Conservation (phyloP, 768 basidiomycete species). For the Agaricus sinodeliciosus region DNA sequence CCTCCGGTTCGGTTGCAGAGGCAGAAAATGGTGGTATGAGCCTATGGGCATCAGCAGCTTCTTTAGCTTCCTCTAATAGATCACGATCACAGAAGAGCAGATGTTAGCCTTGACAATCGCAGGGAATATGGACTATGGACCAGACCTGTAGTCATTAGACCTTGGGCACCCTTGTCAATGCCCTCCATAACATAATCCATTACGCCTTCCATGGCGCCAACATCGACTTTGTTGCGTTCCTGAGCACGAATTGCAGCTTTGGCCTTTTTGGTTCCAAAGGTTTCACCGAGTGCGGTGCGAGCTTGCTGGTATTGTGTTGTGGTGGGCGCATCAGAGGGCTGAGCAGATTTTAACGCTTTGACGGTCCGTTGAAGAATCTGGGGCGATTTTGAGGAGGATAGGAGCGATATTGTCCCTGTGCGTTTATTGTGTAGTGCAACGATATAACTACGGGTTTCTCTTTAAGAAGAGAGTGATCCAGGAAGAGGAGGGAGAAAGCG, state of each 20-base stretch:
- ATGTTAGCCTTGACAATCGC: not conserved
- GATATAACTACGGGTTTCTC: conserved; percentile 53
- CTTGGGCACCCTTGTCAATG: conserved; percentile 67
- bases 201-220: conserved; percentile 80
- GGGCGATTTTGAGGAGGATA: conserved; percentile 61
- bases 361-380: conserved; percentile 68
- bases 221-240: conserved; percentile 88
- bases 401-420: conserved; percentile 63
- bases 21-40: conserved; percentile 72
- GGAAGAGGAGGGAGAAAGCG: conserved; percentile 18
- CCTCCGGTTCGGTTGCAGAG: conserved; percentile 60
- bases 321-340: conserved; percentile 41
- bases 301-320: conserved; percentile 53
- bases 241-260: conserved; percentile 77
- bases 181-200: conserved; percentile 76
- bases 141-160: conserved; percentile 65
- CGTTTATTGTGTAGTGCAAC: conserved; percentile 77
- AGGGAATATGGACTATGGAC: conserved; percentile 1
- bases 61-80: conserved; percentile 58
- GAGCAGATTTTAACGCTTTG: conserved; percentile 72
- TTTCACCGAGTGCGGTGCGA: conserved; percentile 76
- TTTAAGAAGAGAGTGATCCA: not conserved
- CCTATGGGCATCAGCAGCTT: conserved; percentile 52
- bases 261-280: conserved; percentile 94
- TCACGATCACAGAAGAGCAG: not conserved